phyloP scores from a whole-genome alignment of 176 grass and related monocot genomes.

The Juncus inflexus region DNA sequence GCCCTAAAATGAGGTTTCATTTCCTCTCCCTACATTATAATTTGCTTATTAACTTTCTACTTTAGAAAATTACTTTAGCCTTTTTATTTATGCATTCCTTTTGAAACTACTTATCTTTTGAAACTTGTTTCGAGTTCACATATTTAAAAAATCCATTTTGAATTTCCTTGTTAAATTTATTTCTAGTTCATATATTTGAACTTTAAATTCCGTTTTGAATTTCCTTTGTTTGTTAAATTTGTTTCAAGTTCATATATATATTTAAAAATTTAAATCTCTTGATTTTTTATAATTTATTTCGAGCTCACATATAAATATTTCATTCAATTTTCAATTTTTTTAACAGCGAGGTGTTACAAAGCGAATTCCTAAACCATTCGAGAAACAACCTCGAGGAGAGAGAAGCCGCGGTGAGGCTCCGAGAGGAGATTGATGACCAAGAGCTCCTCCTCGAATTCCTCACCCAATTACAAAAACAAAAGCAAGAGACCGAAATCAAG shows the following conservation, averaged over 20 bases:
- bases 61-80: no score
- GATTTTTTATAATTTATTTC: neutral
- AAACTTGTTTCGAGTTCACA: no score
- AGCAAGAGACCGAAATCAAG: conserved; percentile 62
- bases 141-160: no score
- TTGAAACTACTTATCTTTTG: no score
- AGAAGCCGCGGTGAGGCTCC: conserved; percentile 67
- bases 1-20: conserved; percentile 79
- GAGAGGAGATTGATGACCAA: conserved; percentile 88
- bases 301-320: neutral
- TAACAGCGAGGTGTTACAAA: conserved; percentile 76
- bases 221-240: no score
- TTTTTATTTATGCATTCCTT: no score
- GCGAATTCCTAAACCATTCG: conserved; percentile 78
- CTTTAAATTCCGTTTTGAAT: no score
- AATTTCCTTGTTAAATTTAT: no score
- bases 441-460: conserved; percentile 84
- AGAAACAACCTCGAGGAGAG: conserved; percentile 68
- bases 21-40: neutral
- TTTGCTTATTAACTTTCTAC: no score
- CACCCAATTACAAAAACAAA: conserved; percentile 70
- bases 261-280: neutral
- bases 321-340: neutral
- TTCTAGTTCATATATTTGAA: no score
- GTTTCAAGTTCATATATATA: no score